Base-by-base conservation (phyloP, 2,329 filamentous ascomycete genomes). In the Bretziella fagacearum region DNA sequence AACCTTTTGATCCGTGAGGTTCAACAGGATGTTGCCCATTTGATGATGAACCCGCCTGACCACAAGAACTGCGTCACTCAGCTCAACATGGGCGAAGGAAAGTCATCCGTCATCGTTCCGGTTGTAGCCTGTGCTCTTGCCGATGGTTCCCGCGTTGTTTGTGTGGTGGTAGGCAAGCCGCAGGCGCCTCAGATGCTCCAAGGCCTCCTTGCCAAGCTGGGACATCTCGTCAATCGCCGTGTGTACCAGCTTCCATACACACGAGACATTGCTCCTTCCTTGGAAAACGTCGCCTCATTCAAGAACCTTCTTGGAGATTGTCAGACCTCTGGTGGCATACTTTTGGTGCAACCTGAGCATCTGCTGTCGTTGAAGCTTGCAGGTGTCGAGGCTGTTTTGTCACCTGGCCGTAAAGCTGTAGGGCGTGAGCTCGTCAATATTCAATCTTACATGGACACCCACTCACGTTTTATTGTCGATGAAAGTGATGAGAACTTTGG, bases 71-170 rank as follows among this genome's bases (percentile, higher is more conserved):
- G 66, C 0, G 68, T 77, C 0, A 69, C 81, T 62, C 77, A 82
- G 54, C 57, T 84, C 2, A 81, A 81, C 52, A 84, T 84, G 78
- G 79, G 79, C 0, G 70, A 81, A 54, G 79, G 79, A 0, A 84
- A 83, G 52, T 76, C 75, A 0, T 79, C 78, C 0, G 72, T 82
- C 1, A 83, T 86, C 42, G 66, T 79, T 0, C 79, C 79, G 0
- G 76, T 81, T 30, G 69, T 79, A 0, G 71, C 71, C 0, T 60
- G 70, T 0, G 58, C 63, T 0, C 56, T 81, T 0, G 71, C 73
- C 0, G 62, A 81, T 40, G 61, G 63, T 0, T 54, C 57, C 0
- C 64, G 58, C 3, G 59, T 83, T 0, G 69, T 73, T 0, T 62
- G 77, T 2, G 66, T 82, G 0, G 58, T 83, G 1, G 74, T 81